Percentiles rank a stretch among this genome's conserved stretches.
Conservation (phyloP, 1,139 yeast species). For the Taphrina pruni region DNA sequence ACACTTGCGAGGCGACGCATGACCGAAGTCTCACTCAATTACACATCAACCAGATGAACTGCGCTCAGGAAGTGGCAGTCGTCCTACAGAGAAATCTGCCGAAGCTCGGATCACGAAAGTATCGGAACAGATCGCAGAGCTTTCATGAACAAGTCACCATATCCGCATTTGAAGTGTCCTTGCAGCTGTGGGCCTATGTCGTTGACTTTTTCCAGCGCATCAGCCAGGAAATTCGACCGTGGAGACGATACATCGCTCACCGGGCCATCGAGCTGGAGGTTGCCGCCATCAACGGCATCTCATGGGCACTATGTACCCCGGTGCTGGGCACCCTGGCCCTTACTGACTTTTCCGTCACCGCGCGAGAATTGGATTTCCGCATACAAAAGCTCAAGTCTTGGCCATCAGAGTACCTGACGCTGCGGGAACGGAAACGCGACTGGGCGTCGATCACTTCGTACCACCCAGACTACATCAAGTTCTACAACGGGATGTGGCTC, state of each 20-base stretch:
- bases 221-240: constrained; percentile 20
- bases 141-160: constrained; percentile 22
- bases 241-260: not conserved
- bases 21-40: constrained; percentile 43
- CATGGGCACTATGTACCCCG: constrained; percentile 13
- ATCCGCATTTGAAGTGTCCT: constrained; percentile 6
- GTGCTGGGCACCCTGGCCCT: constrained; percentile 48
- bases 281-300: constrained; percentile 12
- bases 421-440: constrained; percentile 53
- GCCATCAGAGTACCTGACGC: constrained; percentile 77
- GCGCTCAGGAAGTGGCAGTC: constrained; percentile 45
- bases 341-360: constrained; percentile 61
- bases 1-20: constrained; percentile 39
- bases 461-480: constrained; percentile 74
- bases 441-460: constrained; percentile 53
- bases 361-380: constrained; percentile 79
- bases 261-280: not conserved
- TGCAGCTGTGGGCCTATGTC: constrained; percentile 16
- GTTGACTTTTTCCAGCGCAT: constrained; percentile 19
- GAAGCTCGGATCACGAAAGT: constrained; percentile 18
- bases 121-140: constrained; percentile 16
- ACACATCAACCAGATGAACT: constrained; percentile 46
- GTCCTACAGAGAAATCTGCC: constrained; percentile 42
- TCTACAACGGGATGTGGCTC: constrained; percentile 89
- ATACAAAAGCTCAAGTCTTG: constrained; percentile 77